Evolutionary conservation across 306 rosid genomes (phyloP).

Genomic region (Malus fusca): DNA sequence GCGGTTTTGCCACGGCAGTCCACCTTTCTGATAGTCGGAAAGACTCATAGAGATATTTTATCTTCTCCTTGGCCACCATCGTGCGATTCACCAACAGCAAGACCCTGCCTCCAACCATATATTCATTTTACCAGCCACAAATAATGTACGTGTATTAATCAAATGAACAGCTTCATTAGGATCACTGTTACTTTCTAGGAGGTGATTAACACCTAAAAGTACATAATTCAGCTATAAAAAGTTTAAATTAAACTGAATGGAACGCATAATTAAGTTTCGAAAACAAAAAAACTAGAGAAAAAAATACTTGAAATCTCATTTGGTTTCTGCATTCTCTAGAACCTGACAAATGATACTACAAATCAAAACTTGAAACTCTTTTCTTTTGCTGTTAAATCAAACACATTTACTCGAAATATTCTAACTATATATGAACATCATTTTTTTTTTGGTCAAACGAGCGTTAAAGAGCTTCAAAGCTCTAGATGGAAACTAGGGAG

Average conservation of each 20-base stretch:
- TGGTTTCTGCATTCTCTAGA: background rate
- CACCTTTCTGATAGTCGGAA: accelerated
- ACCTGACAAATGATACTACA: background rate
- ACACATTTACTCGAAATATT: background rate
- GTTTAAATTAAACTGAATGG: background rate
- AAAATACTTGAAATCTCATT: background rate
- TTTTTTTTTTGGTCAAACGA: too few relatives aligned
- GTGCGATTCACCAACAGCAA: accelerated
- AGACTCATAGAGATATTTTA: too few relatives aligned
- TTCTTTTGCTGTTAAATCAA: background rate
- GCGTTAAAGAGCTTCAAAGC: background rate
- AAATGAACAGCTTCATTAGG: background rate
- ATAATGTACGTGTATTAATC: background rate
- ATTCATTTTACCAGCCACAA: too few relatives aligned
- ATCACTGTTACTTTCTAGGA: background rate
- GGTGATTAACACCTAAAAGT: background rate
- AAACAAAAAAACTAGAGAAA: background rate
- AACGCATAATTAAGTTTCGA: background rate
- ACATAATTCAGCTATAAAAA: background rate
- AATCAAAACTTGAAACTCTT: background rate
- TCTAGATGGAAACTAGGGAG: background rate
- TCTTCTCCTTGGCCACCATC: too few relatives aligned
- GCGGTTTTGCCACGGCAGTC: too few relatives aligned
- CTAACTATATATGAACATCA: background rate
- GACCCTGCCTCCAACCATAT: too few relatives aligned